Base-by-base conservation (phyloP, 2,329 filamentous ascomycete species). In the Fusarium graminum region DNA sequence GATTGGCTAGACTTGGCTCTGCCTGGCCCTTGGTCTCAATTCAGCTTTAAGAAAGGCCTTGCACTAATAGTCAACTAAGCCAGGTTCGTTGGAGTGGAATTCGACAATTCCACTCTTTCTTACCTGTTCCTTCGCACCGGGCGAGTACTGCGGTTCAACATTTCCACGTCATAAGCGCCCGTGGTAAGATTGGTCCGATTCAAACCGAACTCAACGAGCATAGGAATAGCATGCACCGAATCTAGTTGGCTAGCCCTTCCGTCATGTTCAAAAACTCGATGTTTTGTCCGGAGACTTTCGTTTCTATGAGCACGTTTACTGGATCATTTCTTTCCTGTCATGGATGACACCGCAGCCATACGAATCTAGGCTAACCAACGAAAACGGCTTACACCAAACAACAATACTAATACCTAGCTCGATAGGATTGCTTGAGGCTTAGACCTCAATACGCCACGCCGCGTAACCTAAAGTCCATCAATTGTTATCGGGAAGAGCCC, bases 191-290 rank as follows among this genome's bases (percentile, higher is more conserved):
- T 19, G 32, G 22, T 29, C 39, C 50, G 41, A 19, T 16, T 42
- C 41, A 36, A 41, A 36, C n/a, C 41, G 36, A 45, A 34, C 28
- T 41, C 26, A 25, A 39, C 13, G 29, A 42, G 34, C 54, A 52
- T 12, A 12, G 30, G 36, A 42, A 36, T 39, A 38, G 26, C 14
- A 32, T 46, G 16, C 22, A 38, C 36, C 17, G 32, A 22, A 28
- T 22, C n/a, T 26, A 42, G n/a, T 4, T 7, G 16, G 12, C 22
- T 22, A 29, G 29, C 19, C 17, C 16, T 25, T 12, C 7, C 12
- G 17, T 13, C 25, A 17, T 16, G n/a, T 10, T 17, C 8, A 36
- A 34, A 9, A 1, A 36, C 10, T 17, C 4, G 34, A n/a, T 5
- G 7, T n/a, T 36, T 17, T 17, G 16, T 34, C 14, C 34, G 22